phyloP scores from a whole-genome alignment of 1,284 basidiomycete species.

The Trichosporon asahii region DNA sequence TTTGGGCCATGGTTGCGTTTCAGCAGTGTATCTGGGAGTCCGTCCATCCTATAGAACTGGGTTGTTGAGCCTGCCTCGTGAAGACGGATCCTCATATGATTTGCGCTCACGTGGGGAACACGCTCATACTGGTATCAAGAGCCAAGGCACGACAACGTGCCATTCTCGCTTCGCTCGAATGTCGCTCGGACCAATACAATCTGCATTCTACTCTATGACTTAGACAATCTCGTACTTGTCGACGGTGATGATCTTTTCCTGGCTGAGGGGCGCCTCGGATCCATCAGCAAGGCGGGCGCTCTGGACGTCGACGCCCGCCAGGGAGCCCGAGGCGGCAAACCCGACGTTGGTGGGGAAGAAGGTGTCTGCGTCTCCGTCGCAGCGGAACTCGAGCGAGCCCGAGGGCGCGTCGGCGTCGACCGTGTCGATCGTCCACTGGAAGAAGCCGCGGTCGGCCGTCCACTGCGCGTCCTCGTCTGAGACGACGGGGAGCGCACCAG shows the following conservation, averaged over 20 bases:
- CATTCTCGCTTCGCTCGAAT: neutral
- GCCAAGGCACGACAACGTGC: neutral
- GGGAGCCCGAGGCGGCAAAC: conserved; percentile 74
- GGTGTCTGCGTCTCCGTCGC: conserved; percentile 71
- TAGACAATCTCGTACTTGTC: conserved; percentile 63
- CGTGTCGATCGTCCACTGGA: conserved; percentile 73
- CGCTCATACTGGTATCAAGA: too few relatives aligned
- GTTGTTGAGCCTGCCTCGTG: too few relatives aligned
- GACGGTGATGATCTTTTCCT: conserved; percentile 67
- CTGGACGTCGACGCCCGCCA: conserved; percentile 65
- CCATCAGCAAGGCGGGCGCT: conserved; percentile 59
- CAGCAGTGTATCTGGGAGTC: too few relatives aligned
- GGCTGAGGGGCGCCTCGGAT: conserved; percentile 66
- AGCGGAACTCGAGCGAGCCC: conserved; percentile 84
- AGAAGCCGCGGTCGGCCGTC: conserved; percentile 74
- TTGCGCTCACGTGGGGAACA: neutral
- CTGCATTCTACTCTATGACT: conserved; percentile 13
- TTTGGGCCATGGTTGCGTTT: neutral
- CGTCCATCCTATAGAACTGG: too few relatives aligned
- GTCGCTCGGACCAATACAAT: neutral
- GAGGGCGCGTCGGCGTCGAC: conserved; percentile 58
- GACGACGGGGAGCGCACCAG: conserved; percentile 80
- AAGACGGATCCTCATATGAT: neutral
- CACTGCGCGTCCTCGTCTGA: conserved; percentile 69
- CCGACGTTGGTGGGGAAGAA: conserved; percentile 91